Evolutionary conservation across 2,329 filamentous ascomycete species (phyloP), one percentile per base, ranked within the genome.

Genomic region (Fusarium coffeatum): DNA sequence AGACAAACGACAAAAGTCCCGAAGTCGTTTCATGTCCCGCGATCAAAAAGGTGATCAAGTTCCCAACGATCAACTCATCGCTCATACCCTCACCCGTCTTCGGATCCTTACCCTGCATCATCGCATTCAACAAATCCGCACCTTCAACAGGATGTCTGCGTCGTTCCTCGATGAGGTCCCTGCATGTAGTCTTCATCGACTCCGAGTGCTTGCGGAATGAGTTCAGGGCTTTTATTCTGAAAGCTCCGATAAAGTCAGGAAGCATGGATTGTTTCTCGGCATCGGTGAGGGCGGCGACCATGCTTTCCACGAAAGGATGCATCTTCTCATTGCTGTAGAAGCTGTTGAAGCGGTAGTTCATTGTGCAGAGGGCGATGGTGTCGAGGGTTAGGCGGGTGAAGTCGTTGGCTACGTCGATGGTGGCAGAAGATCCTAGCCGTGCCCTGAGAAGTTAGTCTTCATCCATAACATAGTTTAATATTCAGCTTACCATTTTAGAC

Each of bases 401-500:
- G 1, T 64, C 61, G 22, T 23, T 64, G 11, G 2, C 37, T 8
- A 40, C 50, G 16, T 64, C 50, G 25, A 64, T 58, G n/a, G 30
- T 49, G 0, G 61, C 1, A 0, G 61, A 64, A 0, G 48, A 0
- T 8, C 59, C 60, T 15, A 0, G 0, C 3, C 60, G 59, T 0
- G 59, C 60, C 60, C 60, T 64, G 3, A 23, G 10, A 6, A 3
- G 42, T 64, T 6, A 63, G 37, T 9, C 8, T 16, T 1, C 6
- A 10, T 18, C 8, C 5, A 28, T 12, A 18, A 11, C 4, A 16
- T 4, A 6, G 8, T 5, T 3, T 4, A 5, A 3, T 12, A 8
- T 3, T 2, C 4, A 6, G 3, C 23, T 0, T 48, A 63, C 47
- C 90, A 84, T 76, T 92, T 92, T 77, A 92, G 82, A 11, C 86